A percentile compares a stretch with the other conserved stretches of the same genome.
Conservation (phyloP, 2,329 filamentous ascomycete genomes). For the Coniosporium tulheliwenetii region DNA sequence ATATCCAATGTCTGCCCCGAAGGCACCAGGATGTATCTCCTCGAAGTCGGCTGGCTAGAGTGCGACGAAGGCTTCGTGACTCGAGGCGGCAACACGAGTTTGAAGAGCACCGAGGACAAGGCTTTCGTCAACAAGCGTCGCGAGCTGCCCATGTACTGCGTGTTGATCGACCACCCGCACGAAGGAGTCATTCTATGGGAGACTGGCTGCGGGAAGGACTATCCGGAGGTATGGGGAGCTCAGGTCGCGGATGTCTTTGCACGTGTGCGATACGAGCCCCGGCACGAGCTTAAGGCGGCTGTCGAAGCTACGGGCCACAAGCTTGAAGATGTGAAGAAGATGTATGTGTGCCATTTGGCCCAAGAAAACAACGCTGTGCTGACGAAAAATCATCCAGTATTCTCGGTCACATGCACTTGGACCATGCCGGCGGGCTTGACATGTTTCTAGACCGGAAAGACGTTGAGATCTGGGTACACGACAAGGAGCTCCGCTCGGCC, state of each 20-base stretch:
- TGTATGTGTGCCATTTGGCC: conserved; percentile 2
- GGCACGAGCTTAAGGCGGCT: conserved; percentile 16
- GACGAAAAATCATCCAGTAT: conserved; percentile 4
- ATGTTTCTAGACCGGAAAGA: conserved; percentile 17
- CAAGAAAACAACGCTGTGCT: no score
- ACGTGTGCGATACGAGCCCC: conserved; percentile 15
- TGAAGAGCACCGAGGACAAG: conserved; percentile 15
- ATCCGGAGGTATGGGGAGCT: conserved; percentile 18
- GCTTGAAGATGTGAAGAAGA: conserved; percentile 19
- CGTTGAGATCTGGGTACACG: conserved; percentile 19
- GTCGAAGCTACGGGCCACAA: conserved; percentile 18
- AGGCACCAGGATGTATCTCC: conserved; percentile 31
- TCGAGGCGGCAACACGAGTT: conserved; percentile 23
- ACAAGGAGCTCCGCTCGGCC: conserved; percentile 14
- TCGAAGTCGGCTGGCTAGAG: conserved; percentile 29
- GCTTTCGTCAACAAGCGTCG: conserved; percentile 25
- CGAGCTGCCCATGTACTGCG: conserved; percentile 24
- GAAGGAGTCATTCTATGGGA: conserved; percentile 30
- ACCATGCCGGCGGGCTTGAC: conserved; percentile 18
- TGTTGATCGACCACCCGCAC: conserved; percentile 28
- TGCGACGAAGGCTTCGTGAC: conserved; percentile 31
- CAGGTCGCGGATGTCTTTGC: conserved; percentile 17
- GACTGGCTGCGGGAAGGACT: conserved; percentile 28
- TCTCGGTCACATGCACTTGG: conserved; percentile 19
- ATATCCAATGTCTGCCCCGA: conserved; percentile 21